phyloP scores from a whole-genome alignment of 176 grass and related monocot species.

The Ananas comosus region DNA sequence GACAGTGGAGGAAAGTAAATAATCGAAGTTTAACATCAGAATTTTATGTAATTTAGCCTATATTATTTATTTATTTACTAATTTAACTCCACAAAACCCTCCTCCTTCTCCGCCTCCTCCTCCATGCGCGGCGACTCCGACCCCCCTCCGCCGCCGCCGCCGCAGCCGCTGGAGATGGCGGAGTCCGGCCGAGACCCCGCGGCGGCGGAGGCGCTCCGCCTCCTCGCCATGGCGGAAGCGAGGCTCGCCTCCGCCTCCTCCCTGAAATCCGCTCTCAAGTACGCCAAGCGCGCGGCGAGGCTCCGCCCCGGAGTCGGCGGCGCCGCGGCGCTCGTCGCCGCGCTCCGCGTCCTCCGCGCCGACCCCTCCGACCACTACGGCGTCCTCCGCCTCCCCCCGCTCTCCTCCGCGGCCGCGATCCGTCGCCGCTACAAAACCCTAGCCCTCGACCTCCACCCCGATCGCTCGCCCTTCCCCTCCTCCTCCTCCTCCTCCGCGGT shows the following conservation, averaged over 20 bases:
- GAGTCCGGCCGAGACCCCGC: no score
- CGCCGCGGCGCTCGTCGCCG: conserved; percentile 32
- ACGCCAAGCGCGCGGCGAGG: conserved; percentile 55
- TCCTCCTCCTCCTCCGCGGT: conserved; percentile 6
- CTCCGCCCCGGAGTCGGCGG: conserved; percentile 23
- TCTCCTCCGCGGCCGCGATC: conserved; percentile 15
- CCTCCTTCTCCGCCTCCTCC: background rate
- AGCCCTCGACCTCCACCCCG: conserved; percentile 38
- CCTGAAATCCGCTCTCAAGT: conserved; percentile 45
- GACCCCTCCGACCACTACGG: conserved; percentile 39
- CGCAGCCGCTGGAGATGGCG: background rate
- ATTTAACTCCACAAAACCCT: background rate
- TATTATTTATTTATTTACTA: no score
- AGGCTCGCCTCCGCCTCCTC: conserved; percentile 30
- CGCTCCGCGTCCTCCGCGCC: conserved; percentile 50
- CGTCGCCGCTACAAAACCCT: conserved; percentile 71
- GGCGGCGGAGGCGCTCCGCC: conserved; percentile 21
- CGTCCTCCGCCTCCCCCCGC: conserved; percentile 32
- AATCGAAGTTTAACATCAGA: no score
- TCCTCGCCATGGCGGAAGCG: conserved; percentile 41
- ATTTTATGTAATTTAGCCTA: no score
- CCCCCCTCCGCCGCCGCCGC: background rate
- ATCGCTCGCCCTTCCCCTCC: conserved; percentile 5
- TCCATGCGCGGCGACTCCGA: conserved; percentile 20
- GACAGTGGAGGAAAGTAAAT: no score